These are phyloP conservation scores for Saccharomyces uvarum DNA, from an alignment of 1,139 yeast genomes.

Conservation along the genomic window DNA sequence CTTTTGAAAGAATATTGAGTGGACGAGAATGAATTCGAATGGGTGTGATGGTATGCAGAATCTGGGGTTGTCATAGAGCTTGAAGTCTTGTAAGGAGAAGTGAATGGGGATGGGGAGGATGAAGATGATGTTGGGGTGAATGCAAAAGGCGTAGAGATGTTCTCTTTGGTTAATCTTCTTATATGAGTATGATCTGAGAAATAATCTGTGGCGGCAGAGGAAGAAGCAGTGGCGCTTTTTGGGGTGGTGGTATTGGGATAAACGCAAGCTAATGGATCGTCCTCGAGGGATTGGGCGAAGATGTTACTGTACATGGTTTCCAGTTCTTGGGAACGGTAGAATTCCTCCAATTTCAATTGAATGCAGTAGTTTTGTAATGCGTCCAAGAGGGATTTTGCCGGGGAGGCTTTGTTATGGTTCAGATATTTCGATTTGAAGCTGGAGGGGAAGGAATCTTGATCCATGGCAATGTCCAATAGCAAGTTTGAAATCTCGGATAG, in stretches of 20 bases:
- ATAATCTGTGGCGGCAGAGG: neutral
- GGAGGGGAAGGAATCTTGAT: slow-evolving; percentile 21
- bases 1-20: slow-evolving; percentile 7
- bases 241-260: neutral
- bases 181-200: neutral
- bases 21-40: slow-evolving; percentile 2
- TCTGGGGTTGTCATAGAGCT: slow-evolving; percentile 1
- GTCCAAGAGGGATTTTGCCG: slow-evolving; percentile 9
- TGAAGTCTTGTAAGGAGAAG: slow-evolving; percentile 7
- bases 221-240: neutral
- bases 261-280: slow-evolving; percentile 7
- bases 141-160: slow-evolving; percentile 7
- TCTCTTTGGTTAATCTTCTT: neutral
- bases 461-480: slow-evolving; percentile 12
- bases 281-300: neutral
- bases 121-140: slow-evolving; percentile 9
- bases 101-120: slow-evolving; percentile 14
- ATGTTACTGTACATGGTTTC: slow-evolving; percentile 2
- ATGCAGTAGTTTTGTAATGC: slow-evolving; percentile 14
- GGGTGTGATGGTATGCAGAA: neutral
- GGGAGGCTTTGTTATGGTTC: slow-evolving; percentile 1
- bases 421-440: slow-evolving; percentile 28
- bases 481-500: slow-evolving; percentile 13
- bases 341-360: slow-evolving; percentile 19
- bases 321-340: slow-evolving; percentile 15